Base-by-base conservation (phyloP, 352 stramenopile genomes). In the Globisporangium cederbergense region DNA sequence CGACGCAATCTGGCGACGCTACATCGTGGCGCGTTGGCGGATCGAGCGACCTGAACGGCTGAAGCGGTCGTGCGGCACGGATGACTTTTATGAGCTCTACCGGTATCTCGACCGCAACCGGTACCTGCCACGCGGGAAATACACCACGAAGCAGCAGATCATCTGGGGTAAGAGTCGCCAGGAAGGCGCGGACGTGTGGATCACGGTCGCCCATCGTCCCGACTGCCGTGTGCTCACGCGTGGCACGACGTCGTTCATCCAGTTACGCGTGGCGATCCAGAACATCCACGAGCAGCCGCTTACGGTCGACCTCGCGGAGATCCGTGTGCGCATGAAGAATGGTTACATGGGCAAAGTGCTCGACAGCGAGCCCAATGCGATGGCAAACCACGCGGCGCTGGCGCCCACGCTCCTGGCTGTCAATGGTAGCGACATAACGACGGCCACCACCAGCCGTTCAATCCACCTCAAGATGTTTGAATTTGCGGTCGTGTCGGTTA, bases 261-360 rank as follows among this genome's bases (percentile, higher is more conserved):
- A 93, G 60, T 68, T 93, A 28, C 83, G 83, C 8, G 56, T 93
- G 5, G 77, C 85, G 20, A 66, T 93, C 25, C 83, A 93, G 69
- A 93, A 93, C 60, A 64, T 88, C 7, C 72, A 72, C n/a, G 61
- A 78, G 4, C 75, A 75, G 51, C 67, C 73, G 28, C 69, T 93
- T n/a, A 78, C 72, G 1, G 68, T 93, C 25, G 80, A 90, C 54
- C 61, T 89, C 30, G 68, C 77, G 30, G 80, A 89, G 10, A 76
- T 93, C 25, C 69, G 83, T 62, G 78, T 93, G 1, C 72, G 79
- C 60, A 88, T 86, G 77, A 93, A 91, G 71, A 79, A 86, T 47
- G 82, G 84, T 3, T 65, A 69, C n/a, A 68, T 78, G 50, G 75
- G 79, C 7, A 68, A 62, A 32, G 75, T 89, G 34, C 71, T 92